Base-by-base conservation (phyloP, 1,284 basidiomycete species). In the Sanghuangporus weigelae region DNA sequence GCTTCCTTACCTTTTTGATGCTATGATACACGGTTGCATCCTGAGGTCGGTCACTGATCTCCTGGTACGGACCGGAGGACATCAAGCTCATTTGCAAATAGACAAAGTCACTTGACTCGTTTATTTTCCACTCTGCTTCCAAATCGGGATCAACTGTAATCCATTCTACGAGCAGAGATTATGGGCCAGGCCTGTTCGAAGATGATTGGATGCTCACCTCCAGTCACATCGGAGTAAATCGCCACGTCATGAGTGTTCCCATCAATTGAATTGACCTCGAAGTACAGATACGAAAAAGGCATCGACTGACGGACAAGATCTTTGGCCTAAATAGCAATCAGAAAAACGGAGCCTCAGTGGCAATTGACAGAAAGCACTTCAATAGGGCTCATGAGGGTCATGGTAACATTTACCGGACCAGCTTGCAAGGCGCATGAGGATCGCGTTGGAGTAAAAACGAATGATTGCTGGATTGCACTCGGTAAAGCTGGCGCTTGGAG, bases 1-100 rank as follows among this genome's bases (percentile, higher is more conserved):
- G n/a, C 12, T 23, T 16, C 65, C 71, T 50, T 55, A 75, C 75
- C 35, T 66, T 68, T 16, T 67, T 57, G 4, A 72, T 70, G 1
- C 73, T 73, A 62, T 76, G 75, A 65, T 75, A 77, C 0, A 74
- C 71, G 0, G 72, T 71, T 0, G 72, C 72, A 59, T 80, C 76
- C 53, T 76, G 71, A 8, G 75, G 74, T 6, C 73, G 69, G 49
- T 76, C 75, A 14, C 61, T 63, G 19, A 65, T 65, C 64, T 76
- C 75, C 5, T 55, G 66, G 62, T 73, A 73, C 7, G 68, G 59
- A 7, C 60, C 38, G 11, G 71, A 72, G 1, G 70, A 54, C 2
- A 64, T 54, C 2, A 75, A 66, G 11, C 69, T 58, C 7, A 75
- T 69, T 23, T 72, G 67, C 59, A 77, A 73, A 56, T 70, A 73